Evolutionary conservation across 495 filamentous ascomycete genomes (phyloP).

Genomic region (Talaromyces ruber): DNA sequence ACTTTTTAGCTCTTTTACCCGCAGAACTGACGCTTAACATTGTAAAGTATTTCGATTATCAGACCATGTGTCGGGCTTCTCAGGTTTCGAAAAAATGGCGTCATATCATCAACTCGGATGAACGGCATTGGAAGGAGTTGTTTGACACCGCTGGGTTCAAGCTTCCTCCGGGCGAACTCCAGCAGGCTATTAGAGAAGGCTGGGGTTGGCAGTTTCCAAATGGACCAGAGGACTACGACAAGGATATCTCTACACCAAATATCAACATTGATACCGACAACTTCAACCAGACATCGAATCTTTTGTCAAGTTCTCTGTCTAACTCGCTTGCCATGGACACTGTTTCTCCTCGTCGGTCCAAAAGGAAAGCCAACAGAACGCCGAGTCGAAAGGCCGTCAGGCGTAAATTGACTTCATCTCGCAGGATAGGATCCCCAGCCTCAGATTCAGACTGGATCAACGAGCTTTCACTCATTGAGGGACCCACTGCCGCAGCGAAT

Average conservation of each 20-base stretch:
- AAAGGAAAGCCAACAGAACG: constrained; percentile 43
- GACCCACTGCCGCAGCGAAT: constrained; percentile 77
- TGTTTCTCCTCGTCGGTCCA: constrained; percentile 31
- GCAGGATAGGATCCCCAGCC: constrained; percentile 20
- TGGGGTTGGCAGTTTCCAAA: constrained; percentile 98
- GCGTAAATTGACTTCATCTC: constrained; percentile 41
- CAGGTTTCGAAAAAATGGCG: constrained; percentile 95
- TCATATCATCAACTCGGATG: constrained; percentile 78
- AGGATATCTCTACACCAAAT: constrained; percentile 57
- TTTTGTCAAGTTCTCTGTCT: background rate
- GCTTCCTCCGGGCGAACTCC: constrained; percentile 74
- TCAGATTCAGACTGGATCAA: constrained; percentile 35
- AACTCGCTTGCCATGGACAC: constrained; percentile 8
- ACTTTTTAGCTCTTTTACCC: constrained; percentile 78
- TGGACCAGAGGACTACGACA: constrained; percentile 65
- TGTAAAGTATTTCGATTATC: constrained; percentile 74
- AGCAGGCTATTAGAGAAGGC: constrained; percentile 81
- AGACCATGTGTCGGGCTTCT: constrained; percentile 83
- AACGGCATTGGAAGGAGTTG: constrained; percentile 91
- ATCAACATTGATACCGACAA: constrained; percentile 28
- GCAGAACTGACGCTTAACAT: constrained; percentile 82
- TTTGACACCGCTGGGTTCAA: constrained; percentile 76
- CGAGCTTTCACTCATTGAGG: constrained; percentile 48
- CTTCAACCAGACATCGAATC: background rate
- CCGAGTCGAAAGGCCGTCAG: constrained; percentile 44